phyloP scores from a whole-genome alignment of 495 filamentous ascomycete genomes.

The Penicillium psychrofluorescens region DNA sequence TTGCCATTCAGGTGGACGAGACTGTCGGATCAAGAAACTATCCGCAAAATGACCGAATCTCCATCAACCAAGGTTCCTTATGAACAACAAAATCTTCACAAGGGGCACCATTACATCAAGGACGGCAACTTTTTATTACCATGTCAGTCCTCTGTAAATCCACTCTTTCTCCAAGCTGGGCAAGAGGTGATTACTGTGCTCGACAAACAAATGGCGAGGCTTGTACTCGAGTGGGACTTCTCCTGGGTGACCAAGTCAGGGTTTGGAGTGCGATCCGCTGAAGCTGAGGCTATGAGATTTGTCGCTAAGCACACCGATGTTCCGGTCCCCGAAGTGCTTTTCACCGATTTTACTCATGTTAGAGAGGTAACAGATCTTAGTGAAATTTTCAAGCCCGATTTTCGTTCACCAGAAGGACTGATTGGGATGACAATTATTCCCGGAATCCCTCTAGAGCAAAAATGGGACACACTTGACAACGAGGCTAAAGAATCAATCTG shows the following conservation, averaged over 20 bases:
- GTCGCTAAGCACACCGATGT: no score
- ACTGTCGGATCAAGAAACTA: background rate
- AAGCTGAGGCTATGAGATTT: no score
- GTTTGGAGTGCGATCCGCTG: no score
- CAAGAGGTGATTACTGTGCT: conserved; percentile 15
- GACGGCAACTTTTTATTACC: conserved; percentile 6
- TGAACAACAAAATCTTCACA: conserved; percentile 3
- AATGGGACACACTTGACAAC: conserved; percentile 23
- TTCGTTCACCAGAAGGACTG: background rate
- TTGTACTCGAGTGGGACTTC: conserved; percentile 15
- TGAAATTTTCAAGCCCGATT: conserved; percentile 1
- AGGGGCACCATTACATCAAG: conserved; percentile 14
- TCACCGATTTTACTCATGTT: no score
- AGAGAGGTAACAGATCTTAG: background rate
- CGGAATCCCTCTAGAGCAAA: conserved; percentile 11
- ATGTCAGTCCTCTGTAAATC: conserved; percentile 10
- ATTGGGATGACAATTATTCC: conserved; percentile 20
- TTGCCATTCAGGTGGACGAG: no score
- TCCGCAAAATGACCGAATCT: conserved; percentile 6
- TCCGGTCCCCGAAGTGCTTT: no score
- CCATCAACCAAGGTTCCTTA: conserved; percentile 3
- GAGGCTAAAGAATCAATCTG: conserved; percentile 23
- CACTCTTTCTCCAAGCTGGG: conserved; percentile 5
- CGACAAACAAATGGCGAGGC: conserved; percentile 12
- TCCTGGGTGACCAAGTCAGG: background rate